These are phyloP conservation scores for Claviceps sp. DNA, from an alignment of 2,329 filamentous ascomycete genomes.

Conservation along the genomic window DNA sequence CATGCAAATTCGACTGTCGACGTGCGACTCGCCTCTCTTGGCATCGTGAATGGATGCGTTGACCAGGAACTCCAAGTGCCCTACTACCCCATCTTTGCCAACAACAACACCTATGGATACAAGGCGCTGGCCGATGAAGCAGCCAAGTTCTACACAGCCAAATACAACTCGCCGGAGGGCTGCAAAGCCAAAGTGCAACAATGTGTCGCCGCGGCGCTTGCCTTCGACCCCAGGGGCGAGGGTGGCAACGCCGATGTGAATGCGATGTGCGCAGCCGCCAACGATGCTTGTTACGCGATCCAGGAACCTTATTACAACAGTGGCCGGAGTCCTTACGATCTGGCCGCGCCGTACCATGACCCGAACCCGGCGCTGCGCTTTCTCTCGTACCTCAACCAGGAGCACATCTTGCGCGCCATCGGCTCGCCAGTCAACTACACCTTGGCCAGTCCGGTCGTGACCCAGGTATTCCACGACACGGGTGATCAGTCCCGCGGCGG, in stretches of 20 bases:
- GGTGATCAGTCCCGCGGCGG: slow-evolving; percentile 52
- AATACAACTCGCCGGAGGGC: slow-evolving; percentile 23
- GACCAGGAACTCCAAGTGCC: slow-evolving; percentile 50
- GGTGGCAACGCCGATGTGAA: slow-evolving; percentile 26
- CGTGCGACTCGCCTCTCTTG: slow-evolving; percentile 48
- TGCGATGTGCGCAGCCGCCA: slow-evolving; percentile 39
- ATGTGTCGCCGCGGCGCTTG: slow-evolving; percentile 32
- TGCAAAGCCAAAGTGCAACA: slow-evolving; percentile 38
- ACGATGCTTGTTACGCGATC: slow-evolving; percentile 31
- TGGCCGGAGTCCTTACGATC: slow-evolving; percentile 46
- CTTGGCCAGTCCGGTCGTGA: slow-evolving; percentile 32
- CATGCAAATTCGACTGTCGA: slow-evolving; percentile 38
- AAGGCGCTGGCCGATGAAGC: slow-evolving; percentile 39
- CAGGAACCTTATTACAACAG: slow-evolving; percentile 42
- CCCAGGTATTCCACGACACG: slow-evolving; percentile 31
- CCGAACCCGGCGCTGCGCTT: slow-evolving; percentile 52
- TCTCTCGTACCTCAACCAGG: slow-evolving; percentile 50
- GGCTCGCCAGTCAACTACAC: slow-evolving; percentile 51
- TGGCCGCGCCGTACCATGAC: slow-evolving; percentile 40
- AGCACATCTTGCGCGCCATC: slow-evolving; percentile 41
- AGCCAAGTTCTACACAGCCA: slow-evolving; percentile 30
- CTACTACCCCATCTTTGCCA: slow-evolving; percentile 42
- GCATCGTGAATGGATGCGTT: slow-evolving; percentile 59
- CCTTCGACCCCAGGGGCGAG: slow-evolving; percentile 26
- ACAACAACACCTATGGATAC: slow-evolving; percentile 54